Conservation (phyloP, 2,329 filamentous ascomycete species). For the Hypoxylon sp. region DNA sequence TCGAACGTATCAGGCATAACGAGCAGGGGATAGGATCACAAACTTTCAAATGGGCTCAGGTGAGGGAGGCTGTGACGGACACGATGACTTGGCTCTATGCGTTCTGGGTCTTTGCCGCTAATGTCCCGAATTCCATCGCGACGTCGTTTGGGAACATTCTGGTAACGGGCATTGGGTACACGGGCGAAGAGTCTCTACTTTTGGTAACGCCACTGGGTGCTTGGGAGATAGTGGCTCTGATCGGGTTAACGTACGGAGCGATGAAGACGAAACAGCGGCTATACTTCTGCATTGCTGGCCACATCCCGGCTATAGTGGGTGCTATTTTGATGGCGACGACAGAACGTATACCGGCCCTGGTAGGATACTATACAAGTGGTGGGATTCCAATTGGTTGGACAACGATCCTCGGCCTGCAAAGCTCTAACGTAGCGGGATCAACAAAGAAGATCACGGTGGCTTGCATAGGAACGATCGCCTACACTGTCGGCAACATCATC, state of each 20-base stretch:
- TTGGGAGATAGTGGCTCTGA: constrained; percentile 56
- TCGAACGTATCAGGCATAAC: constrained; percentile 56
- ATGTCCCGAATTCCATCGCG: constrained; percentile 57
- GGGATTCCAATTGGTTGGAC: constrained; percentile 58
- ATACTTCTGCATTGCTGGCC: constrained; percentile 55
- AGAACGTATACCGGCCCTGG: constrained; percentile 54
- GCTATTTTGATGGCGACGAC: constrained; percentile 59
- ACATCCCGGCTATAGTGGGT: constrained; percentile 56
- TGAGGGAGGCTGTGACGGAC: constrained; percentile 55
- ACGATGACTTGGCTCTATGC: constrained; percentile 56
- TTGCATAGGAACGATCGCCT: constrained; percentile 55
- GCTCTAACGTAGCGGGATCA: constrained; percentile 56
- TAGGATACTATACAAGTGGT: constrained; percentile 58
- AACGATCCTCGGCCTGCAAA: constrained; percentile 56
- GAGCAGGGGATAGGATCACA: constrained; percentile 55
- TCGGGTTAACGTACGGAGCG: constrained; percentile 56
- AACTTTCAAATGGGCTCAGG: constrained; percentile 55
- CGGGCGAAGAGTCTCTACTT: constrained; percentile 53
- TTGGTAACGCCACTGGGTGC: constrained; percentile 58
- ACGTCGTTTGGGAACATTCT: constrained; percentile 58
- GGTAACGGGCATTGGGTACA: constrained; percentile 57
- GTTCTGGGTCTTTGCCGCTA: constrained; percentile 57
- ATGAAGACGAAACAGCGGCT: constrained; percentile 56
- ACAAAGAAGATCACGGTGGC: constrained; percentile 57
- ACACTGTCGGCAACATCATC: constrained; percentile 60